Evolutionary conservation across 1,139 yeast genomes (phyloP).

Genomic region (Taiozyma sp.): DNA sequence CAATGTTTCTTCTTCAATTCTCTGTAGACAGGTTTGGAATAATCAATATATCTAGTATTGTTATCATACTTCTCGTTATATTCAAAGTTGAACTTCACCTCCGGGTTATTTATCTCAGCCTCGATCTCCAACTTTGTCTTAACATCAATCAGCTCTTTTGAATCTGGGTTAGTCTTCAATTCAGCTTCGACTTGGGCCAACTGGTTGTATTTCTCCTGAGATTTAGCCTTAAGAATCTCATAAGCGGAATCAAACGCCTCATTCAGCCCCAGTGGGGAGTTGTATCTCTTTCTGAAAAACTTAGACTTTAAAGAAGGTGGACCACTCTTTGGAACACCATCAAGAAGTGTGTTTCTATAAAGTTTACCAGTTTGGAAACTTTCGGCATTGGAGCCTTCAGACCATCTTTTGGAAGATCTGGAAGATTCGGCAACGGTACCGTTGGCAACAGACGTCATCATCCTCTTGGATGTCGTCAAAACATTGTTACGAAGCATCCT

Average conservation of each 20-base stretch:
- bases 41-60: constrained; percentile 49
- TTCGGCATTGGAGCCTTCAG: constrained; percentile 3
- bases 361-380: constrained; percentile 15
- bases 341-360: constrained; percentile 18
- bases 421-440: not conserved
- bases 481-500: constrained; percentile 19
- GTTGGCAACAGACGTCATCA: constrained; percentile 14
- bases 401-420: constrained; percentile 10
- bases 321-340: constrained; percentile 21
- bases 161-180: constrained; percentile 8
- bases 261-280: constrained; percentile 63
- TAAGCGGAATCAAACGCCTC: constrained; percentile 72
- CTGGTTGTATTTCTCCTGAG: constrained; percentile 23
- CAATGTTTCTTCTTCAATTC: constrained; percentile 64
- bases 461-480: constrained; percentile 14
- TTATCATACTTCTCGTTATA: constrained; percentile 34
- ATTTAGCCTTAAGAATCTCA: constrained; percentile 49
- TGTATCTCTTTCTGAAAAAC: constrained; percentile 48
- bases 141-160: constrained; percentile 27
- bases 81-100: constrained; percentile 65
- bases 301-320: constrained; percentile 25
- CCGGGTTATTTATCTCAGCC: constrained; percentile 77
- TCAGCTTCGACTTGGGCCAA: constrained; percentile 11
- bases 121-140: constrained; percentile 32
- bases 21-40: constrained; percentile 76